phyloP scores from a whole-genome alignment of 164 flowering plant genomes.

The Cinnamomum micranthum region DNA sequence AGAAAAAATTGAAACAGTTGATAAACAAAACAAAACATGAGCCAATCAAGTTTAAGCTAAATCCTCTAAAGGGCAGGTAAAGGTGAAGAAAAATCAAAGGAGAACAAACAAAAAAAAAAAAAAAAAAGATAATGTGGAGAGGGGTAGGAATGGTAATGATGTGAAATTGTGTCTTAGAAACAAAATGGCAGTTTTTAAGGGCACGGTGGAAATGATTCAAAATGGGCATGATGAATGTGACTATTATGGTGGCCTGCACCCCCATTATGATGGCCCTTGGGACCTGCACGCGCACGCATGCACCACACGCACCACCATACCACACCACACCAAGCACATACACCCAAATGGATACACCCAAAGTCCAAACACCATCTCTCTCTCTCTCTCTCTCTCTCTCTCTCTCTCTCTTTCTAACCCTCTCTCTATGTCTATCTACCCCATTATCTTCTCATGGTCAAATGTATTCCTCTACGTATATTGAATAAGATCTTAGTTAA shows the following conservation, averaged over 20 bases:
- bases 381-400: no score
- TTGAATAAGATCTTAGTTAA: slow-evolving; percentile 17
- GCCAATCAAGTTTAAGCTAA: not conserved
- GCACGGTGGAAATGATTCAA: slow-evolving; percentile 24
- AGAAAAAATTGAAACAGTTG: no score
- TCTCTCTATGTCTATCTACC: not conserved
- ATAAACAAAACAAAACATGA: no score
- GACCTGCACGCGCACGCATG: slow-evolving; percentile 37
- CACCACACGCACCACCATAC: slow-evolving; percentile 22
- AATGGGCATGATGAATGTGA: slow-evolving; percentile 19
- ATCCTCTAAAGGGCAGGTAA: not conserved
- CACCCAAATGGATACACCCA: not conserved
- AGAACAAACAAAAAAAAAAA: not conserved
- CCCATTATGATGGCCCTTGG: slow-evolving; percentile 23
- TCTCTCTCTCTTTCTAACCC: not conserved
- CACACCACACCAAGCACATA: not conserved
- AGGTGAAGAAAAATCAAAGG: not conserved
- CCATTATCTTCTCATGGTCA: no score
- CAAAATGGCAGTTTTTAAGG: slow-evolving; percentile 18
- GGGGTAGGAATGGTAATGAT: slow-evolving; percentile 14
- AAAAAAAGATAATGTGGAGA: not conserved
- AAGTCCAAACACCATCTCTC: no score
- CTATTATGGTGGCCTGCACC: slow-evolving; percentile 23
- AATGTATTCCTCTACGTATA: not conserved
- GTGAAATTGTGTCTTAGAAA: slow-evolving; percentile 10